These are phyloP conservation scores for Neurospora pannonica DNA, from an alignment of 495 filamentous ascomycete genomes.

Conservation along the genomic window DNA sequence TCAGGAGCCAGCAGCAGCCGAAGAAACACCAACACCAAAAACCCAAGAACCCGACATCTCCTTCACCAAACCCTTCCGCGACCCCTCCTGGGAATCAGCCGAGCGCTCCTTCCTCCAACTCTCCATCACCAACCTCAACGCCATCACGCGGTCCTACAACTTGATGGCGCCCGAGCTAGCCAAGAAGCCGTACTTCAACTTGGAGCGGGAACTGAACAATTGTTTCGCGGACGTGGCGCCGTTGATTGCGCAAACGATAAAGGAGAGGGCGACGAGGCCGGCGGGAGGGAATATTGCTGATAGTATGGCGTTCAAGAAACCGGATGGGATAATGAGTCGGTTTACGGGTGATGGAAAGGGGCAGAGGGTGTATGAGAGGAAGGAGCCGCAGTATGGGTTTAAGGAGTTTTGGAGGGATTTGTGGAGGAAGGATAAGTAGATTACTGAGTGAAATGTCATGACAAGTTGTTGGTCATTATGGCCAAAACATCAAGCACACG, in stretches of 20 bases:
- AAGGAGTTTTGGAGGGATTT: constrained; percentile 82
- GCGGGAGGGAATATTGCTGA: constrained; percentile 19
- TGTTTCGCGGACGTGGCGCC: constrained; percentile 86
- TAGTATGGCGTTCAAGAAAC: constrained; percentile 11
- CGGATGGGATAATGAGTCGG: constrained; percentile 30
- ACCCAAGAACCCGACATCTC: constrained; percentile 11
- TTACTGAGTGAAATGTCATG: neutral
- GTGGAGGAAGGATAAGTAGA: constrained; percentile 23
- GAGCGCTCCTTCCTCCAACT: constrained; percentile 73
- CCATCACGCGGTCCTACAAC: constrained; percentile 80
- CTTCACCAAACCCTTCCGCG: constrained; percentile 48
- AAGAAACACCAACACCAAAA: neutral
- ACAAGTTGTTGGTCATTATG: neutral
- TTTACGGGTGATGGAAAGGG: constrained; percentile 38
- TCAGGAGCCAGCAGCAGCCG: neutral
- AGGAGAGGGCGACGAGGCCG: constrained; percentile 51
- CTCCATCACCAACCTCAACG: constrained; percentile 70
- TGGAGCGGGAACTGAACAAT: constrained; percentile 69
- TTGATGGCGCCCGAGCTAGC: constrained; percentile 85
- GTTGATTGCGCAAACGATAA: constrained; percentile 58
- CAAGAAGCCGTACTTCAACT: constrained; percentile 84
- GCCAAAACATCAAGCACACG: too few species aligned
- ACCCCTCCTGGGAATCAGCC: constrained; percentile 55
- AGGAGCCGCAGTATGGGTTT: constrained; percentile 69
- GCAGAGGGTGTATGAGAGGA: constrained; percentile 59